Conservation (phyloP, 2,329 filamentous ascomycete genomes). For the Penicillium freii region DNA sequence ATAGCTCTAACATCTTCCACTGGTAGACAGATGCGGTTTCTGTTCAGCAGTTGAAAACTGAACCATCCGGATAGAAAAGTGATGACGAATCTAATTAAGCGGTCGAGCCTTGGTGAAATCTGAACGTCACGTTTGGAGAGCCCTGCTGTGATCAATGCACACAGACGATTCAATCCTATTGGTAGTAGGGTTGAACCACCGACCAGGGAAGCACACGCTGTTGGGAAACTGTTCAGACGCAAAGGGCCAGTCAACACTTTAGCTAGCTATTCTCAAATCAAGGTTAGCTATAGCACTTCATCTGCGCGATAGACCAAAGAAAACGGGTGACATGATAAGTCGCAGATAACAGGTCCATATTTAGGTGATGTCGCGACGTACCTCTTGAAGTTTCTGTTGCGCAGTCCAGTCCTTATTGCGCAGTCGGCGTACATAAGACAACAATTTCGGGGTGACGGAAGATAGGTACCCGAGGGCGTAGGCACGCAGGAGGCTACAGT, state of each 20-base stretch:
- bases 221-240: constrained; percentile 50
- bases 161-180: constrained; percentile 28
- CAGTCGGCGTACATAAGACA: constrained; percentile 41
- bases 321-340: constrained; percentile 9
- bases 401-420: constrained; percentile 32
- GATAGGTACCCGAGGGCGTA: constrained; percentile 52
- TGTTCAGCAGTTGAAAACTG: constrained; percentile 51
- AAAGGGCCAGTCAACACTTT: constrained; percentile 41
- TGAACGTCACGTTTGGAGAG: constrained; percentile 17
- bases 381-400: constrained; percentile 37
- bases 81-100: constrained; percentile 43
- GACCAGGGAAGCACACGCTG: constrained; percentile 53
- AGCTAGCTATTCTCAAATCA: constrained; percentile 33
- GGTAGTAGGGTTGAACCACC: constrained; percentile 53
- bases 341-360: neutral
- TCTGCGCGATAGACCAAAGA: neutral
- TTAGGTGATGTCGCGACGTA: constrained; percentile 21
- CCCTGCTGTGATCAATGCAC: constrained; percentile 23
- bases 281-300: constrained; percentile 19
- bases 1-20: constrained; percentile 9
- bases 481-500: constrained; percentile 43
- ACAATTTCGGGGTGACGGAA: constrained; percentile 46
- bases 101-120: constrained; percentile 19
- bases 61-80: constrained; percentile 51
- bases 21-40: constrained; percentile 26